Conservation (phyloP, 2,329 filamentous ascomycete species). For the Scedosporium boydii region DNA sequence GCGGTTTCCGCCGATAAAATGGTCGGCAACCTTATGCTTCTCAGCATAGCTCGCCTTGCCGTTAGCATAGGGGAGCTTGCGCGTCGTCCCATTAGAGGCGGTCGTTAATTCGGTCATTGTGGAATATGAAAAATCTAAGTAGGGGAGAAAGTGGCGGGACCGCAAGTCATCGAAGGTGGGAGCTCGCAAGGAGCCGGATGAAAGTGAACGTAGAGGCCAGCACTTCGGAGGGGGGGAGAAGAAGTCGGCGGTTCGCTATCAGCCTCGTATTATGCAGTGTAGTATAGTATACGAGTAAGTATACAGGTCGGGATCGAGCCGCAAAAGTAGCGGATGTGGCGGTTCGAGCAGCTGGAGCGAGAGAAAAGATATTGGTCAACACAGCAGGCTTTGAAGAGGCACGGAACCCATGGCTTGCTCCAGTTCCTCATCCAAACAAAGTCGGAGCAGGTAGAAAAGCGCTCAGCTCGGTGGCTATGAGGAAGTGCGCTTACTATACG, state of each 20-base stretch:
- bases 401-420: no score
- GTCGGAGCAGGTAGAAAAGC: background rate
- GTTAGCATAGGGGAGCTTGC: conserved; percentile 43
- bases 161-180: conserved; percentile 11
- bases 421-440: no score
- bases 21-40: conserved; percentile 73
- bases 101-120: conserved; percentile 40
- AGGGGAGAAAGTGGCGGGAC: conserved; percentile 9
- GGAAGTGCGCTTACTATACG: background rate
- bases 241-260: conserved; percentile 15
- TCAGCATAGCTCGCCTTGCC: conserved; percentile 62
- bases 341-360: background rate
- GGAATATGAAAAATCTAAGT: conserved; percentile 14
- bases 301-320: background rate
- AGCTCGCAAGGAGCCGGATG: conserved; percentile 3
- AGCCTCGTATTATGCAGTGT: background rate
- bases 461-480: background rate
- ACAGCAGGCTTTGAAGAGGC: no score
- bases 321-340: background rate
- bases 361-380: no score
- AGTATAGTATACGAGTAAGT: background rate
- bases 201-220: background rate
- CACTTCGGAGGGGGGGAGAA: conserved; percentile 16
- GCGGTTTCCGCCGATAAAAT: conserved; percentile 95
- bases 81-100: conserved; percentile 30